phyloP scores from a whole-genome alignment of 2,329 filamentous ascomycete species.

The Monilinia fructigena region DNA sequence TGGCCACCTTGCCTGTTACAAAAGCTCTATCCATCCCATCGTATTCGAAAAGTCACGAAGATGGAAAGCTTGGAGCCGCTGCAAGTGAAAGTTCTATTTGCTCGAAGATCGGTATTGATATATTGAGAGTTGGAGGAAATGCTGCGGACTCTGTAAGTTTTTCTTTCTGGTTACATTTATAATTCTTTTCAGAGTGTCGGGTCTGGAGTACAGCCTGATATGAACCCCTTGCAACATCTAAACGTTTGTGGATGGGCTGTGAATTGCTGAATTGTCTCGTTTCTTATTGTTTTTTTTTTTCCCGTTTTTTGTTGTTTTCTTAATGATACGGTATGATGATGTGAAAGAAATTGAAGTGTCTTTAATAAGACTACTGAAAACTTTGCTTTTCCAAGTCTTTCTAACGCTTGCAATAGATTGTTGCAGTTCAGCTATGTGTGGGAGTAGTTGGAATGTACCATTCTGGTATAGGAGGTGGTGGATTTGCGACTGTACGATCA shows the following conservation, averaged over 20 bases:
- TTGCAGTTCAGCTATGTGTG: conserved; percentile 54
- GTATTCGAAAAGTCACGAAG: neutral
- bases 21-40: neutral
- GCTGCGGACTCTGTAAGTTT: conserved; percentile 51
- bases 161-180: neutral
- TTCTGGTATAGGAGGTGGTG: conserved; percentile 64
- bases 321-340: too few species aligned
- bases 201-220: too few species aligned
- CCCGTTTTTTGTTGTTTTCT: too few species aligned
- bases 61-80: conserved; percentile 55
- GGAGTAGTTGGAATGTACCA: conserved; percentile 56
- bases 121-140: conserved; percentile 59
- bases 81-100: conserved; percentile 69
- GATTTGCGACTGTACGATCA: conserved; percentile 62
- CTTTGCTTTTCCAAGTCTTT: neutral
- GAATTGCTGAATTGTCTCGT: too few species aligned
- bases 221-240: too few species aligned
- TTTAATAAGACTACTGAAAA: neutral
- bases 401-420: conserved; percentile 42
- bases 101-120: conserved; percentile 64
- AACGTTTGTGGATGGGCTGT: too few species aligned
- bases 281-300: too few species aligned
- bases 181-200: too few species aligned
- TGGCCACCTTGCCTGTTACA: conserved; percentile 11
- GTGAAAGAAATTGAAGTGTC: too few species aligned